Percentiles rank a stretch among this genome's conserved stretches.
These are phyloP conservation scores for Plasmodium coatneyi DNA, from an alignment of 169 alveolate species.

Conservation along the genomic window DNA sequence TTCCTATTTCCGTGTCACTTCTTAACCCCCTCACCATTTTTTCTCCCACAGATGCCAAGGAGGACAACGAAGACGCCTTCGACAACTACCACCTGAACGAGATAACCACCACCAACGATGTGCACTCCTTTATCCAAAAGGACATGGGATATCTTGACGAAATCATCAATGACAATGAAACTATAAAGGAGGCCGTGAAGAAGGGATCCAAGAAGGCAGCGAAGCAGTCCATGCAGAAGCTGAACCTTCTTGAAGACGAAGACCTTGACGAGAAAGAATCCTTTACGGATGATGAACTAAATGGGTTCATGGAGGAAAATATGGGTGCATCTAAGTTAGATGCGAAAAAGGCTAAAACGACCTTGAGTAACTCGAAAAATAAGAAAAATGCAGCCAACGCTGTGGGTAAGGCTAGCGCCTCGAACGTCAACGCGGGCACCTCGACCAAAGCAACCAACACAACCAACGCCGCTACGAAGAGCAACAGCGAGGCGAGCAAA, in stretches of 20 bases:
- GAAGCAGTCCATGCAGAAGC: neutral
- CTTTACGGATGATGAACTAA: conserved; percentile 2
- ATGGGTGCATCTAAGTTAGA: neutral
- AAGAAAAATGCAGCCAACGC: neutral
- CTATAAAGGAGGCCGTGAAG: conserved; percentile 28
- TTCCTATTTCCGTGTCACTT: neutral
- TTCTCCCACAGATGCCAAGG: neutral
- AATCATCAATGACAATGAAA: conserved; percentile 14
- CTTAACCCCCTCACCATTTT: neutral
- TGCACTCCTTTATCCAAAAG: conserved; percentile 39
- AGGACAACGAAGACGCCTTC: conserved; percentile 5
- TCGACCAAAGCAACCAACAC: neutral
- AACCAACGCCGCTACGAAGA: neutral
- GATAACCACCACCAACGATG: neutral
- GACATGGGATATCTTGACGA: conserved; percentile 17
- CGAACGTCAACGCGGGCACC: neutral
- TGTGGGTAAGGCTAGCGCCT: neutral
- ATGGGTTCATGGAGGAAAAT: conserved; percentile 4
- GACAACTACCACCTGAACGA: conserved; percentile 41
- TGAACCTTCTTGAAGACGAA: neutral
- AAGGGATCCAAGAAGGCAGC: conserved; percentile 1
- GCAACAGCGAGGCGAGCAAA: neutral
- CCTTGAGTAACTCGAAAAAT: neutral
- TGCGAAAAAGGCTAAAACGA: neutral
- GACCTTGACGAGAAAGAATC: neutral